These are phyloP conservation scores for Ziziphus jujuba DNA, from an alignment of 306 rosid genomes.

Conservation along the genomic window DNA sequence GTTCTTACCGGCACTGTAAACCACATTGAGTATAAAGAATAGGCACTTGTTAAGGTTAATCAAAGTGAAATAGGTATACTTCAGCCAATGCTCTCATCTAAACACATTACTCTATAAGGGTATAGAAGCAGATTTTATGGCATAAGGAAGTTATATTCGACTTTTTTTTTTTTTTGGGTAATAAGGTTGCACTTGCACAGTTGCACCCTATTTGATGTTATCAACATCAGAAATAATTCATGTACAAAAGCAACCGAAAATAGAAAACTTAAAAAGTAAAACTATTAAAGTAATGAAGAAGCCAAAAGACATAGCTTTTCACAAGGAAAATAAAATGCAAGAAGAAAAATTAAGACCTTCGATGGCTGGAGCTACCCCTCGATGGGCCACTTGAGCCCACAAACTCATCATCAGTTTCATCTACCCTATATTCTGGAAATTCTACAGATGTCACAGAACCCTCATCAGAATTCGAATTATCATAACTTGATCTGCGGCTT, in stretches of 20 bases:
- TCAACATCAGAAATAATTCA: too few relatives aligned
- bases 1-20: background rate
- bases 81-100: too few relatives aligned
- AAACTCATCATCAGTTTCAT: conserved; percentile 75
- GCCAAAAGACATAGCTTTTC: background rate
- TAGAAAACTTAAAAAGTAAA: background rate
- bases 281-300: background rate
- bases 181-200: too few relatives aligned
- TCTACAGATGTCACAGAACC: conserved; percentile 78
- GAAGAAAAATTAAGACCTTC: conserved; percentile 51
- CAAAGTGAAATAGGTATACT: background rate
- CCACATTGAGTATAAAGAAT: background rate
- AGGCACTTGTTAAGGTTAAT: background rate
- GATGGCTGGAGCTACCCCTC: conserved; percentile 58
- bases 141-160: too few relatives aligned
- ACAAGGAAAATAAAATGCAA: background rate
- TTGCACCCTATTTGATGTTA: too few relatives aligned
- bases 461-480: conserved; percentile 76
- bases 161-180: too few relatives aligned
- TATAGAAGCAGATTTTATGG: background rate
- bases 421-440: conserved; percentile 61
- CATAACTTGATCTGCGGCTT: conserved; percentile 67
- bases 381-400: conserved; percentile 54
- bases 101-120: too few relatives aligned
- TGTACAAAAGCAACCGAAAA: too few relatives aligned